Base-by-base conservation (phyloP, 805 yeast genomes). In the Wickerhamomyces chaumierensis region DNA sequence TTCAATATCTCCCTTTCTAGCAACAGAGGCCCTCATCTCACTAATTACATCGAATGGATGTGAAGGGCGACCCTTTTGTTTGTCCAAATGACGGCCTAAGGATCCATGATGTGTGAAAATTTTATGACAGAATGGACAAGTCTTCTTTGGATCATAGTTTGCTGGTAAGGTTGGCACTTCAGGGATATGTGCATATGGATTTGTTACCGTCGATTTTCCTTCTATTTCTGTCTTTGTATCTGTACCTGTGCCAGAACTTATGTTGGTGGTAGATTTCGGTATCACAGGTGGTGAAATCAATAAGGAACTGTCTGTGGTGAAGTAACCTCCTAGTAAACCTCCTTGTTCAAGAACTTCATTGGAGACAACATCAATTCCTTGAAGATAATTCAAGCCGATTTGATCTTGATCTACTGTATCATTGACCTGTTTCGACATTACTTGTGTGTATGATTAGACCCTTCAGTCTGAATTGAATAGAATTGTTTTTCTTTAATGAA, bases 71-170 rank as follows among this genome's bases (percentile, higher is more conserved):
- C 81, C 82, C 39, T 71, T 70, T 43, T 72, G 68, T 34, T 62
- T 52, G 47, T 77, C 81, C 33, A 77, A 51, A 51, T 76, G 82
- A 28, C 82, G 59, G 1, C 81, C 81, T 40, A 74, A 57, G 1
- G 78, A 71, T 2, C 81, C 79, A 6, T 75, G 71, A 42, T 73
- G 73, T 3, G 75, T 65, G 51, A 75, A 77, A 1, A 66, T 59
- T 41, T 65, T 61, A 1, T 69, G 69, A 47, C 82, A 76, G 48
- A 73, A 74, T 1, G 61, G 61, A 50, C 81, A 74, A 49, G 33
- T 50, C 48, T 45, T 65, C 58, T 42, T 51, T 34, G 46, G 57
- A 49, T 39, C 65, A 36, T 37, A 54, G 46, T 43, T 61, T 41
- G 42, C 60, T 43, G 50, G 65, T 39, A 51, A 23, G 1, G 35